phyloP scores from a whole-genome alignment of 2,329 filamentous ascomycete genomes.

The Fusarium domesticum region DNA sequence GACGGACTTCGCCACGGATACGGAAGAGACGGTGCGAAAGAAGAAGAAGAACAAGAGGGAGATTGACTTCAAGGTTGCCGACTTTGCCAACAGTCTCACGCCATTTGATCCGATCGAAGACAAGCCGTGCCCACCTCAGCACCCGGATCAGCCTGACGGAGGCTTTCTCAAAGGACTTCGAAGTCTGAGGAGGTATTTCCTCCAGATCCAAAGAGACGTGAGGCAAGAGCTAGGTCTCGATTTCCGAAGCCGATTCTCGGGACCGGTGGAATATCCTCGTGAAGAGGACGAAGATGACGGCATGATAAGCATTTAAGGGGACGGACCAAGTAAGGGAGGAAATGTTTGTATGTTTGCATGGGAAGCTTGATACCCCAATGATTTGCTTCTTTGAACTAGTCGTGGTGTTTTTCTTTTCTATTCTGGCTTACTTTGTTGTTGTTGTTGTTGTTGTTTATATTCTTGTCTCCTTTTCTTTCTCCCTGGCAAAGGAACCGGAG shows the following conservation, averaged over 20 bases:
- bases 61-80: conserved; percentile 94
- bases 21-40: conserved; percentile 50
- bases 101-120: conserved; percentile 68
- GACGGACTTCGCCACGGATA: conserved; percentile 56
- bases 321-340: too few relatives aligned
- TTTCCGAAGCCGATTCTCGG: conserved; percentile 28
- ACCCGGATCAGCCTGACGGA: conserved; percentile 76
- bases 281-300: conserved; percentile 35
- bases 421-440: too few relatives aligned
- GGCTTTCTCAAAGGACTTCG: conserved; percentile 85
- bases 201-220: conserved; percentile 80
- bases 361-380: background rate
- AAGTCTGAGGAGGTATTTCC: conserved; percentile 78
- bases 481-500: background rate
- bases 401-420: background rate
- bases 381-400: background rate
- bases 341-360: background rate
- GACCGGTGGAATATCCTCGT: conserved; percentile 16
- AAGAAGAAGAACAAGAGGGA: conserved; percentile 52
- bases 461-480: background rate
- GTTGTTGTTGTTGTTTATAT: background rate
- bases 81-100: conserved; percentile 97
- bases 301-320: conserved; percentile 32
- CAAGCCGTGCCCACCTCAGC: conserved; percentile 72
- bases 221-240: conserved; percentile 50